Evolutionary conservation across 2,329 filamentous ascomycete species (phyloP).

Genomic region (Fusarium abutilonis): DNA sequence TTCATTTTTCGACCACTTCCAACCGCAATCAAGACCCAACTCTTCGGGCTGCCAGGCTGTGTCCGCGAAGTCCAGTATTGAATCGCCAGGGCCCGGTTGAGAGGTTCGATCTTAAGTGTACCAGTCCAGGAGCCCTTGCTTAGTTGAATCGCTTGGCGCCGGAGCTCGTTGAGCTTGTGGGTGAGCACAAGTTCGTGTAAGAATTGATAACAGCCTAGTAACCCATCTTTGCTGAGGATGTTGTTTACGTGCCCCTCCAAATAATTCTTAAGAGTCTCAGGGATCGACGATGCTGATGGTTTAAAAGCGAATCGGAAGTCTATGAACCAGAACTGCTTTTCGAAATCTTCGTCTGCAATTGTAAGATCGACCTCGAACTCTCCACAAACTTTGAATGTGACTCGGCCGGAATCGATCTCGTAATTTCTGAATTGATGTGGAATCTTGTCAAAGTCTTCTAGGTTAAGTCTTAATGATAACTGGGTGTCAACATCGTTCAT

Average conservation of each 20-base stretch:
- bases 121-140: constrained; percentile 79
- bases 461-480: constrained; percentile 82
- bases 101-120: constrained; percentile 77
- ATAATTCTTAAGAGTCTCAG: constrained; percentile 69
- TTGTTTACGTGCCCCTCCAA: constrained; percentile 79
- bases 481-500: constrained; percentile 85
- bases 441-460: constrained; percentile 80
- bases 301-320: constrained; percentile 87
- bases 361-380: constrained; percentile 96
- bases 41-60: constrained; percentile 70
- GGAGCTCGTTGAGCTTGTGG: constrained; percentile 86
- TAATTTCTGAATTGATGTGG: constrained; percentile 82
- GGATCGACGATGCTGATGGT: constrained; percentile 70
- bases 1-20: constrained; percentile 68
- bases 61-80: constrained; percentile 85
- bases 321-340: constrained; percentile 91
- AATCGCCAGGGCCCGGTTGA: constrained; percentile 84
- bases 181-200: constrained; percentile 89
- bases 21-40: constrained; percentile 90
- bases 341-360: constrained; percentile 84
- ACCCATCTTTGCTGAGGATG: constrained; percentile 73
- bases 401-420: constrained; percentile 83
- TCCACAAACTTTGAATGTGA: constrained; percentile 81
- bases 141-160: constrained; percentile 78
- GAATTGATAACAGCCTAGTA: constrained; percentile 84